Evolutionary conservation across 225 moss, liverwort and hornwort species (phyloP), one percentile per base, ranked within the genome.

Genomic region (Anthoceros angustus): DNA sequence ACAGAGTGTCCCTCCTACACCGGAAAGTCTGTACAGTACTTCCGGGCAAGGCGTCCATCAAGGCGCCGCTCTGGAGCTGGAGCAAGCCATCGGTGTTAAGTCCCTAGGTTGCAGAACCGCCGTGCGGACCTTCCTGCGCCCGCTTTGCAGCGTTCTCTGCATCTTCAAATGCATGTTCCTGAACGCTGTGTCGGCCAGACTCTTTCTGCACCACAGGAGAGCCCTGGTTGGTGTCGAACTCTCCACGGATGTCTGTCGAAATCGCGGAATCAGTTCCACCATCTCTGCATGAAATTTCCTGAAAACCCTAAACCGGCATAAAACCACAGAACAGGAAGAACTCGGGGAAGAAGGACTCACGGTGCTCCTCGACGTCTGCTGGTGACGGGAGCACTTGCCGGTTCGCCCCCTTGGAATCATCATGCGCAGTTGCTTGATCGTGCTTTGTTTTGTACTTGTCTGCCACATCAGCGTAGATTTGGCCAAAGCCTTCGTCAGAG

Each of bases 171-270:
- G 66, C 66, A 24, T 40, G 23, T 42, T 42, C 66, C 39, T 14
- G 39, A 12, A 24, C 15, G 66, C 66, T 66, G 24, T 66, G 66
- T 16, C 66, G 39, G 0, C 42, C 66, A 41, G 14, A 21, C 43
- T 66, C 66, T 20, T 66, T 66, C 42, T 42, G 40, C 39, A 6
- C 66, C 14, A 40, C 39, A 5, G 39, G 2, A 12, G 16, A 12
- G 66, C 66, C 66, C 41, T 66, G 66, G 18, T 15, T 20, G 41
- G 42, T 41, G 41, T 66, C 42, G 16, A 66, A 66, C 6, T 64
- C 41, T 10, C 9, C 41, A 1, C n/a, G 64, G 15, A 39, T 41
- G 64, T 32, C 32, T 32, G 32, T 32, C 32, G 32, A 32, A 4
- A 4, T 32, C 32, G 32, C 32, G 32, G 32, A 32, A 32, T 32